Percentiles rank a stretch among this genome's conserved stretches.
Evolutionary conservation across 2,329 filamentous ascomycete species (phyloP).

Genomic region (Neophaeococcomyces aloes): DNA sequence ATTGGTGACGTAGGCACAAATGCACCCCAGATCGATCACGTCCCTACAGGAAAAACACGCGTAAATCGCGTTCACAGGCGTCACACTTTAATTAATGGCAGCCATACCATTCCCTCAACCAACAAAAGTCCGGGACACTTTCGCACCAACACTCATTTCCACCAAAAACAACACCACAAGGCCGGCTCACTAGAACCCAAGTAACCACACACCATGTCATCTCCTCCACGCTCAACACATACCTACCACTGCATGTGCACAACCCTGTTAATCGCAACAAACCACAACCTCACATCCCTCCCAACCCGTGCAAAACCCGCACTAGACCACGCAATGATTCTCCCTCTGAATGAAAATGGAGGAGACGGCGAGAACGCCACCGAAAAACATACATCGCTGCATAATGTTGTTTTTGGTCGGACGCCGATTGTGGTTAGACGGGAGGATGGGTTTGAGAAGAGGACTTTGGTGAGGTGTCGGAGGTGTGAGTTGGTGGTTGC

Average conservation of each 20-base stretch:
- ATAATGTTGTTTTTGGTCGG: constrained; percentile 42
- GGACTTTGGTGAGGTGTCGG: constrained; percentile 48
- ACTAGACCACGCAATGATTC: constrained; percentile 47
- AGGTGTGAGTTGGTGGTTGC: constrained; percentile 52
- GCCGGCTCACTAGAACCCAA: no score
- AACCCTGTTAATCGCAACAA: constrained; percentile 52
- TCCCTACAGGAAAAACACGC: constrained; percentile 3
- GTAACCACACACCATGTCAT: no score
- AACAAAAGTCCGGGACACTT: no score
- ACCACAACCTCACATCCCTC: constrained; percentile 41
- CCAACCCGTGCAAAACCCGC: constrained; percentile 42
- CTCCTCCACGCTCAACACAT: no score
- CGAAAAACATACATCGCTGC: constrained; percentile 26
- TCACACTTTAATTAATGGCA: background rate
- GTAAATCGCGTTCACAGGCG: background rate
- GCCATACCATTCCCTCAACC: no score
- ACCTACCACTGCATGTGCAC: constrained; percentile 57
- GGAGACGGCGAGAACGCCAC: no score
- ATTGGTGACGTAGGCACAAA: background rate
- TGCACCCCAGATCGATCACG: constrained; percentile 2
- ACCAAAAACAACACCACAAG: no score
- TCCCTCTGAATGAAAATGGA: constrained; percentile 37
- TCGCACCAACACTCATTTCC: no score
- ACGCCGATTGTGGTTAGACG: constrained; percentile 43
- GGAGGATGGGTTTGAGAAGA: constrained; percentile 58